Evolutionary conservation across 306 rosid genomes (phyloP).

Genomic region (Fragaria nilgerrensis): DNA sequence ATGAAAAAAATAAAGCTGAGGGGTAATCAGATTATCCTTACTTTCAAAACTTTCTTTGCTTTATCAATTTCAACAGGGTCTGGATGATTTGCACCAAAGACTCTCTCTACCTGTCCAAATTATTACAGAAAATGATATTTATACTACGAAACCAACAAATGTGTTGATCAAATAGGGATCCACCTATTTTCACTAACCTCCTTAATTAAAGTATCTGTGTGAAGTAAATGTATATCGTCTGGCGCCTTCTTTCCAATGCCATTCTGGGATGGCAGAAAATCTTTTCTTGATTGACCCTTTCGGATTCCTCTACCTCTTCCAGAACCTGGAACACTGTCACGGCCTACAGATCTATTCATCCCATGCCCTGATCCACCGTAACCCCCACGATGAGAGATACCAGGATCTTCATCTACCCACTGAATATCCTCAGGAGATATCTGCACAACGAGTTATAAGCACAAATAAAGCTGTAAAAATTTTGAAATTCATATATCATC

Average conservation of each 20-base stretch:
- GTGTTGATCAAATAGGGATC: constrained; percentile 6
- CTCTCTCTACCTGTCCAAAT: constrained; percentile 73
- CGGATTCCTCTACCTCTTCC: constrained; percentile 85
- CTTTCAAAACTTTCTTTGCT: constrained; percentile 83
- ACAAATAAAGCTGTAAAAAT: constrained; percentile 25
- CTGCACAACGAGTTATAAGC: constrained; percentile 40
- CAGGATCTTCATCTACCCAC: constrained; percentile 93
- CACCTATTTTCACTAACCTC: constrained; percentile 51
- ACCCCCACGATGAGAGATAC: constrained; percentile 60
- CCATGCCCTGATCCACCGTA: constrained; percentile 63
- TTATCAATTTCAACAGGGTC: constrained; percentile 78
- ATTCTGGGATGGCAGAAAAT: constrained; percentile 67
- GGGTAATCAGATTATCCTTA: constrained; percentile 24
- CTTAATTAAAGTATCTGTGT: constrained; percentile 76
- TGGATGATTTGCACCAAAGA: constrained; percentile 76
- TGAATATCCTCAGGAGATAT: constrained; percentile 84
- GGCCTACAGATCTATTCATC: constrained; percentile 56
- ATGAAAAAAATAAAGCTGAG: neutral
- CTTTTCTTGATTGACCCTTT: constrained; percentile 70
- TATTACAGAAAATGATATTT: constrained; percentile 16
- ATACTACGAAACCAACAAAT: constrained; percentile 18
- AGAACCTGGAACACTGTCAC: constrained; percentile 50
- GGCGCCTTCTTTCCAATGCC: constrained; percentile 71
- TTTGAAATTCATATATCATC: neutral
- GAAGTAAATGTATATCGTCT: constrained; percentile 74